These are phyloP conservation scores for Leptographium galeiforme DNA, from an alignment of 2,329 filamentous ascomycete species.

Conservation along the genomic window DNA sequence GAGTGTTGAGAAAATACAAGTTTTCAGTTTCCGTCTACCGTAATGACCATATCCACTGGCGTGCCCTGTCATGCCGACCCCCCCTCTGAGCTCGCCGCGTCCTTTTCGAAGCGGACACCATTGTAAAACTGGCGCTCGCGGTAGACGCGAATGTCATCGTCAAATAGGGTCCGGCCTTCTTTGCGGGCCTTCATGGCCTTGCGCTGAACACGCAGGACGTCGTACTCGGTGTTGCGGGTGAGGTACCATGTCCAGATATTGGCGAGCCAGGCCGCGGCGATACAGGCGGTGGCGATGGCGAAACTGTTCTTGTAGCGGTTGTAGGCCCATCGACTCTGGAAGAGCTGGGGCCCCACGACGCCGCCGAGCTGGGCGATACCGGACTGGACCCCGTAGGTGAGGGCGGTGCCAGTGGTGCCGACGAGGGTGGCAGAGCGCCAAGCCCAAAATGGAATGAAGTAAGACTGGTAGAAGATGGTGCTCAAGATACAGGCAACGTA, in stretches of 20 bases:
- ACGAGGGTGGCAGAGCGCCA: slow-evolving; percentile 27
- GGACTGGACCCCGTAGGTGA: slow-evolving; percentile 28
- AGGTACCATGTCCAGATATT: slow-evolving; percentile 15
- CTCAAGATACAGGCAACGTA: slow-evolving; percentile 31
- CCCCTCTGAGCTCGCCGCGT: neutral
- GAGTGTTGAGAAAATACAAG: too few species aligned
- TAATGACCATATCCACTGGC: too few species aligned
- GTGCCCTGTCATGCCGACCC: too few species aligned
- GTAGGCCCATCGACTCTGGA: slow-evolving; percentile 23
- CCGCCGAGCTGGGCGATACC: slow-evolving; percentile 30
- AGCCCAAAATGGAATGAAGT: slow-evolving; percentile 32
- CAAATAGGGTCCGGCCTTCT: slow-evolving; percentile 5
- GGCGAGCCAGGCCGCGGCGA: slow-evolving; percentile 13
- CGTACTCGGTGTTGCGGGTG: slow-evolving; percentile 14
- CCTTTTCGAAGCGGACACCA: neutral
- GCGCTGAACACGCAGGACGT: slow-evolving; percentile 13
- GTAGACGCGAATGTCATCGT: slow-evolving; percentile 8
- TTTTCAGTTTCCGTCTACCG: too few species aligned
- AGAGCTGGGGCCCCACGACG: slow-evolving; percentile 19
- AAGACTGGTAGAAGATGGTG: slow-evolving; percentile 26
- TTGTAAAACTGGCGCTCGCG: slow-evolving; percentile 18
- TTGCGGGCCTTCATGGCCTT: slow-evolving; percentile 9
- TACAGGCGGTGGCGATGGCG: slow-evolving; percentile 13
- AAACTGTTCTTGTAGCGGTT: slow-evolving; percentile 18
- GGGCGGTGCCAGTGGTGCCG: slow-evolving; percentile 29